Evolutionary conservation across 495 filamentous ascomycete species (phyloP).

Genomic region (Astrocystis sublimbata): DNA sequence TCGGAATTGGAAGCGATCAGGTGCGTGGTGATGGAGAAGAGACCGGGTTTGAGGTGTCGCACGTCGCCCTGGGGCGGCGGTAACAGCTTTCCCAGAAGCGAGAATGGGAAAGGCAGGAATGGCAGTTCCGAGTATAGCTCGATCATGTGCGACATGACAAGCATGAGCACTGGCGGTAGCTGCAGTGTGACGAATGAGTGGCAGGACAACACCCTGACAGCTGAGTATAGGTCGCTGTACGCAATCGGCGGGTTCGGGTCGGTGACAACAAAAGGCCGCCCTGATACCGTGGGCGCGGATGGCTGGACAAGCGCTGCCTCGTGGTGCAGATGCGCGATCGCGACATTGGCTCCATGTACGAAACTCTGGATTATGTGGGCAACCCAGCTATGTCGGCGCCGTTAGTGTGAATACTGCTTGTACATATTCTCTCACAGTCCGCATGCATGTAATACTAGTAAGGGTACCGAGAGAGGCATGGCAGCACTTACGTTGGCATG

Average conservation of each 20-base stretch:
- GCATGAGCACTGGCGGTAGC: conserved; percentile 45
- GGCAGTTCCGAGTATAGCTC: conserved; percentile 50
- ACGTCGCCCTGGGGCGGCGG: conserved; percentile 46
- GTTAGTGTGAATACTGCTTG: not conserved
- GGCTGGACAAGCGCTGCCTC: conserved; percentile 12
- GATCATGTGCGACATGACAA: conserved; percentile 50
- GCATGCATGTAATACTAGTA: conserved; percentile 14
- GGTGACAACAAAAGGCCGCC: conserved; percentile 40
- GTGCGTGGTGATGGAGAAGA: conserved; percentile 56
- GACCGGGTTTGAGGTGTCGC: conserved; percentile 52
- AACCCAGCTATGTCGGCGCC: conserved; percentile 40
- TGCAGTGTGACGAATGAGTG: conserved; percentile 36
- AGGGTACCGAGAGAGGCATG: not conserved
- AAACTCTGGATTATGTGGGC: conserved; percentile 55
- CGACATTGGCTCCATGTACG: conserved; percentile 59
- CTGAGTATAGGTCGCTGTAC: conserved; percentile 34
- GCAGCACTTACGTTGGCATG: conserved; percentile 46
- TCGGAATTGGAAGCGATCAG: conserved; percentile 50
- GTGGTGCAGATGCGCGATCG: conserved; percentile 60
- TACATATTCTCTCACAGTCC: not conserved
- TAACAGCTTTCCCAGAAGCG: conserved; percentile 44
- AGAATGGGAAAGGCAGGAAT: conserved; percentile 34
- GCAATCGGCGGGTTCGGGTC: conserved; percentile 44
- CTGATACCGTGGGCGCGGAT: conserved; percentile 6
- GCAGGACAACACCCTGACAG: conserved; percentile 31